Base-by-base conservation (phyloP, 2,329 filamentous ascomycete species). In the Truncatella angustata region DNA sequence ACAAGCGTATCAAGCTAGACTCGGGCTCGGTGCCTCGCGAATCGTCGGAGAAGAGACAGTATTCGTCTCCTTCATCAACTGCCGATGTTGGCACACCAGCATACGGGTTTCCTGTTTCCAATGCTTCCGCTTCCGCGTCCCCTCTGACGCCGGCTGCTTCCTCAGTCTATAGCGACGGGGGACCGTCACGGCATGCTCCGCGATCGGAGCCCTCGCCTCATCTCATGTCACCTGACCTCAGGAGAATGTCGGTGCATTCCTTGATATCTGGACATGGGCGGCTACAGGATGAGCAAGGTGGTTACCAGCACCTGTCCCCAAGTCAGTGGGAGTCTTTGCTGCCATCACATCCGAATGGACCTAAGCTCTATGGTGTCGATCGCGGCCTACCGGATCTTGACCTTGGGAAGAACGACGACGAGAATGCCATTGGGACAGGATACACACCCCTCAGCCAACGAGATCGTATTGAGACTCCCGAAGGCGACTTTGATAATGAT, bases 331-430 rank as follows among this genome's bases (percentile, higher is more conserved):
- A 64, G 39, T 61, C 62, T 30, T 24, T 51, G 5, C 54, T 55
- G n/a, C n/a, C 50, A 9, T 54, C 58, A 16, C n/a, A 42, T 35
- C 58, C 54, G 57, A 71, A 54, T 63, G 73, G 57, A 68, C 70
- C 32, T 30, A 77, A 70, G 5, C 81, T 77, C 39, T 91, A 88
- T 64, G 89, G 90, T 5, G 80, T 88, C 54, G 90, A 93, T 62
- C 76, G 82, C 51, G 90, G 89, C 1, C 75, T 84, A 54, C 78
- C 79, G 9, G 89, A 93, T 68, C 70, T 82, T 18, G 89, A 93
- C 60, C 71, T 88, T 1, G 82, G 83, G 24, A 81, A 78, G 47
- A 92, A 92, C 59, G 82, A 91, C 61, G 89, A 93, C 58, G 70
- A 73, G 26, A 80, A 80, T 46, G 87, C 88, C 14, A 85, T 92